These are phyloP conservation scores for Barnettozyma salicaria DNA, from an alignment of 805 yeast species.

Conservation along the genomic window DNA sequence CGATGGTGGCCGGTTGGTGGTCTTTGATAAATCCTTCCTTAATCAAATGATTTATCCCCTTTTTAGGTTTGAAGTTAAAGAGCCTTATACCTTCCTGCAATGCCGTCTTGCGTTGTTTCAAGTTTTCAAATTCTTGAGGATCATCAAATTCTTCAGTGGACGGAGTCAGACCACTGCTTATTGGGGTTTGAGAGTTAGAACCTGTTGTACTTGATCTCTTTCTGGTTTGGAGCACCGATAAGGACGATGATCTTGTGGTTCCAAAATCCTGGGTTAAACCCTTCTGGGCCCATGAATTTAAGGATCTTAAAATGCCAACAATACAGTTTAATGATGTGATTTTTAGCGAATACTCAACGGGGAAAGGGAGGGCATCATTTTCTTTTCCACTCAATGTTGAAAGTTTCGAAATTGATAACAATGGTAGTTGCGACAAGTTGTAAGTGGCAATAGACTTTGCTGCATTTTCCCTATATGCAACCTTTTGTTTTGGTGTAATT, in stretches of 20 bases:
- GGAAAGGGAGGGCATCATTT: constrained; percentile 41
- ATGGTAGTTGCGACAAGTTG: constrained; percentile 67
- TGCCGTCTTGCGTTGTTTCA: constrained; percentile 78
- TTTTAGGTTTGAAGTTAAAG: constrained; percentile 81
- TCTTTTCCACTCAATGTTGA: constrained; percentile 59
- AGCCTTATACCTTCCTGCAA: constrained; percentile 69
- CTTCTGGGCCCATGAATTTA: constrained; percentile 83
- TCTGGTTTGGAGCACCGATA: constrained; percentile 15
- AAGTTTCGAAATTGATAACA: constrained; percentile 64
- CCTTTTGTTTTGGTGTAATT: constrained; percentile 62
- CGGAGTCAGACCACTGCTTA: constrained; percentile 6
- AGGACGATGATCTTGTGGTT: constrained; percentile 16
- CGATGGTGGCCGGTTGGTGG: constrained; percentile 62
- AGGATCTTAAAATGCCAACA: constrained; percentile 74
- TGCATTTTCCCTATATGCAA: constrained; percentile 44
- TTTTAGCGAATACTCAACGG: constrained; percentile 79
- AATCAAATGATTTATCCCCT: constrained; percentile 61
- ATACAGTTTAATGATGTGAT: constrained; percentile 74
- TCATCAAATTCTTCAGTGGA: constrained; percentile 47
- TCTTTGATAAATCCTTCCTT: constrained; percentile 57
- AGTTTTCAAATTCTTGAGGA: constrained; percentile 77
- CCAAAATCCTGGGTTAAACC: constrained; percentile 33
- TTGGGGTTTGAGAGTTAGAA: constrained; percentile 14
- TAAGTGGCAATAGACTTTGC: constrained; percentile 64
- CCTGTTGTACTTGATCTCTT: constrained; percentile 26